Conservation (phyloP, 305 asterid genomes). For the Withania somnifera region DNA sequence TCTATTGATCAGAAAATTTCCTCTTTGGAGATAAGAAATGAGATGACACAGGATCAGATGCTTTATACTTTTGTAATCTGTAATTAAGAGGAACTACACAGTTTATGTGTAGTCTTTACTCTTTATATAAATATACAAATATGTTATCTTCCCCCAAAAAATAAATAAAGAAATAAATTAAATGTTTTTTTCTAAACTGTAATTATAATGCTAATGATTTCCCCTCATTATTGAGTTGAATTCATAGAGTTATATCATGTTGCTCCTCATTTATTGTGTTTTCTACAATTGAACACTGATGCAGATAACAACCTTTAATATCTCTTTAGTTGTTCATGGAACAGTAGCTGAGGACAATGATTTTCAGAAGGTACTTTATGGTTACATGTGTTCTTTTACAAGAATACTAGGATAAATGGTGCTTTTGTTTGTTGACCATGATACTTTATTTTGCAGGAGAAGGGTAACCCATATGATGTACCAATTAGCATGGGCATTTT, state of each 20-base stretch:
- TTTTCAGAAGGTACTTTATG: constrained; percentile 47
- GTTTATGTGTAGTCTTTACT: no score
- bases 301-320: constrained; percentile 89
- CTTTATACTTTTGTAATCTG: no score
- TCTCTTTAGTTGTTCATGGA: constrained; percentile 91
- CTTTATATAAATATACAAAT: no score
- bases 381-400: constrained; percentile 1
- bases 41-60: no score
- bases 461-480: constrained; percentile 66
- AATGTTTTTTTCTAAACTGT: background rate
- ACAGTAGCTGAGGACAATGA: constrained; percentile 86
- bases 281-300: constrained; percentile 6
- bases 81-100: no score
- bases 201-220: background rate
- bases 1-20: background rate
- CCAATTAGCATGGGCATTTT: constrained; percentile 66
- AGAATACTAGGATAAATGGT: background rate
- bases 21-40: background rate
- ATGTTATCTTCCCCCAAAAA: no score
- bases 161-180: background rate
- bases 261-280: background rate
- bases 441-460: constrained; percentile 37
- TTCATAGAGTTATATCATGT: background rate
- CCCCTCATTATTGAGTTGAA: background rate
- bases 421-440: constrained; percentile 3